Conservation (phyloP, 352 stramenopile species). For the Phytophthora pini region DNA sequence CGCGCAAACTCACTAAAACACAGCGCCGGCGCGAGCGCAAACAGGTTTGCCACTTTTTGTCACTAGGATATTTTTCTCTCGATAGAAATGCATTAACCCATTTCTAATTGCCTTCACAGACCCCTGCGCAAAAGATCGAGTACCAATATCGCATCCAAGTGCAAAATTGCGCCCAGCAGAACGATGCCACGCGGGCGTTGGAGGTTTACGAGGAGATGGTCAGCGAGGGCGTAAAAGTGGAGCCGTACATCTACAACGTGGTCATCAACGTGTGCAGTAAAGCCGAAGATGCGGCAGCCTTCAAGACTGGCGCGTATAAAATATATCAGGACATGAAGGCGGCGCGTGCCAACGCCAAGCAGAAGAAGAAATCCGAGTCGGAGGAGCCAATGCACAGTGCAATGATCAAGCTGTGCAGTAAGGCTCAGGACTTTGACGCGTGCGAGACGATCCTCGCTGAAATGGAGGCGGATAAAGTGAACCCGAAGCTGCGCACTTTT, state of each 20-base stretch:
- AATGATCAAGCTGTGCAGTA: constrained; percentile 78
- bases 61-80: too few species aligned
- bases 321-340: constrained; percentile 79
- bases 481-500: constrained; percentile 79
- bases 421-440: constrained; percentile 59
- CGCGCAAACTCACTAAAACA: constrained; percentile 44
- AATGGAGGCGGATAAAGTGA: constrained; percentile 53
- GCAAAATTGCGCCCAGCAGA: constrained; percentile 46
- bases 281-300: constrained; percentile 38
- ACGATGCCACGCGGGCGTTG: constrained; percentile 49
- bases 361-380: constrained; percentile 31
- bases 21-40: constrained; percentile 53
- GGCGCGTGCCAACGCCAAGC: constrained; percentile 14
- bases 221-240: constrained; percentile 35
- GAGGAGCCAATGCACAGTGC: constrained; percentile 79
- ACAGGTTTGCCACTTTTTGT: constrained; percentile 36
- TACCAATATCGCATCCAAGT: constrained; percentile 52
- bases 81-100: neutral
- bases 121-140: constrained; percentile 45
- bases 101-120: constrained; percentile 34
- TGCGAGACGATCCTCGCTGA: constrained; percentile 57
- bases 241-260: constrained; percentile 62
- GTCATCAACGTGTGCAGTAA: constrained; percentile 72
- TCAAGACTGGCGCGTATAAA: constrained; percentile 50
- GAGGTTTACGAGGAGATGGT: constrained; percentile 66